Conservation (phyloP, 768 basidiomycete genomes). For the Rossbeevera mucosa region DNA sequence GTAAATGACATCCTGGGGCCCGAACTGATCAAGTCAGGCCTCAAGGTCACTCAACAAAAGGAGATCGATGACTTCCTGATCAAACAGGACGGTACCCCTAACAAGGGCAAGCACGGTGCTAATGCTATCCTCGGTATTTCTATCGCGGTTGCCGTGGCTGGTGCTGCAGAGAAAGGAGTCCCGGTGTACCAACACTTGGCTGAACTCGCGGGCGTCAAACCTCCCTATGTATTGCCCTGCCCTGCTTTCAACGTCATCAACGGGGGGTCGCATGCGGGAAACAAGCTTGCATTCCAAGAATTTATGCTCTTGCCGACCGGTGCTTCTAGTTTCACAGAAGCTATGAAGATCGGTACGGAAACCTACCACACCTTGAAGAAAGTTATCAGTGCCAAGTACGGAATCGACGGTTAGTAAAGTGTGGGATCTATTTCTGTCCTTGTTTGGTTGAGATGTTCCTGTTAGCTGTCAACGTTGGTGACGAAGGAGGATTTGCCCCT, state of each 20-base stretch:
- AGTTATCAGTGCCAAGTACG: constrained; percentile 98
- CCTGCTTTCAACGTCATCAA: constrained; percentile 99
- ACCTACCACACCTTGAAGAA: constrained; percentile 98
- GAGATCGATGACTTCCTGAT: constrained; percentile 97
- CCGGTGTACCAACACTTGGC: constrained; percentile 97
- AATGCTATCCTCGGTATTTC: constrained; percentile 99
- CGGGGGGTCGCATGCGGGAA: constrained; percentile 98
- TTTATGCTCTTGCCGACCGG: constrained; percentile 99
- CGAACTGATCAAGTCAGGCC: constrained; percentile 75
- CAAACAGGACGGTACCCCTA: constrained; percentile 94
- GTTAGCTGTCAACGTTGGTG: constrained; percentile 95
- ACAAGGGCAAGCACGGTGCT: constrained; percentile 99
- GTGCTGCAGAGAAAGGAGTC: constrained; percentile 89
- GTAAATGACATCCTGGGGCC: constrained; percentile 91
- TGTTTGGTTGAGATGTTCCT: constrained; percentile 6
- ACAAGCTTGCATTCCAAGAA: constrained; percentile 99
- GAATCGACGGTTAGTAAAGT: constrained; percentile 79
- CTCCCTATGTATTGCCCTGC: constrained; percentile 86
- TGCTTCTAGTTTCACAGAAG: constrained; percentile 87
- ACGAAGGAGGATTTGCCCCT: constrained; percentile 99
- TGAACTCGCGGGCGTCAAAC: constrained; percentile 90
- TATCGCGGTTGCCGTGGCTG: constrained; percentile 92
- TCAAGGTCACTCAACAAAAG: constrained; percentile 87
- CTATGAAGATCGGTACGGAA: constrained; percentile 98
- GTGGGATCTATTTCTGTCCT: neutral